A percentile compares a stretch with the other conserved stretches of the same genome.
Evolutionary conservation across 2,329 filamentous ascomycete species (phyloP).

Genomic region (Aspergillus sp.): DNA sequence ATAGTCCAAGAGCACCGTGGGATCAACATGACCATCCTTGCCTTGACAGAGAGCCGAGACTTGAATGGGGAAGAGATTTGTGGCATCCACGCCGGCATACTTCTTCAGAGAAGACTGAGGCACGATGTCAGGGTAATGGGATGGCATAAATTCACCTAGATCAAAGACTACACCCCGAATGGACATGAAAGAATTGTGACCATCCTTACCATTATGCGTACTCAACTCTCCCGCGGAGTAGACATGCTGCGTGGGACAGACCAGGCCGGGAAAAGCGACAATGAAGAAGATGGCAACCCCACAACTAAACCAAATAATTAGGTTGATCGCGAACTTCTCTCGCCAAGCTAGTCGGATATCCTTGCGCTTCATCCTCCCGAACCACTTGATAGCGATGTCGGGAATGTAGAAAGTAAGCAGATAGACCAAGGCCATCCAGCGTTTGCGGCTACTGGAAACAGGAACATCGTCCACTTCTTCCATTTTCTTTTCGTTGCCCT

Average conservation of each 20-base stretch:
- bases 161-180: conserved; percentile 90
- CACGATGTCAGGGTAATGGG: conserved; percentile 68
- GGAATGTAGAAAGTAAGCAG: conserved; percentile 80
- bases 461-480: conserved; percentile 81
- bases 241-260: conserved; percentile 88
- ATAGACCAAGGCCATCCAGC: conserved; percentile 83
- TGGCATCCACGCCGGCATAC: conserved; percentile 86
- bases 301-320: conserved; percentile 91
- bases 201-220: conserved; percentile 63
- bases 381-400: conserved; percentile 67
- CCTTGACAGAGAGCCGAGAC: conserved; percentile 87
- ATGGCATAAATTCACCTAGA: conserved; percentile 62
- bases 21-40: conserved; percentile 57
- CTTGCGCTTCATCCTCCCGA: conserved; percentile 84
- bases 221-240: conserved; percentile 73
- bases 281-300: conserved; percentile 78
- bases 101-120: conserved; percentile 59
- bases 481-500: conserved; percentile 83
- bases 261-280: conserved; percentile 73
- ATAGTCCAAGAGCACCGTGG: conserved; percentile 77
- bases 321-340: conserved; percentile 95
- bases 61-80: conserved; percentile 82
- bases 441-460: conserved; percentile 72
- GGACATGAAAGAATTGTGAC: conserved; percentile 60
- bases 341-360: conserved; percentile 91